Base-by-base conservation (phyloP, 2,329 filamentous ascomycete species). In the Nemania sp. region DNA sequence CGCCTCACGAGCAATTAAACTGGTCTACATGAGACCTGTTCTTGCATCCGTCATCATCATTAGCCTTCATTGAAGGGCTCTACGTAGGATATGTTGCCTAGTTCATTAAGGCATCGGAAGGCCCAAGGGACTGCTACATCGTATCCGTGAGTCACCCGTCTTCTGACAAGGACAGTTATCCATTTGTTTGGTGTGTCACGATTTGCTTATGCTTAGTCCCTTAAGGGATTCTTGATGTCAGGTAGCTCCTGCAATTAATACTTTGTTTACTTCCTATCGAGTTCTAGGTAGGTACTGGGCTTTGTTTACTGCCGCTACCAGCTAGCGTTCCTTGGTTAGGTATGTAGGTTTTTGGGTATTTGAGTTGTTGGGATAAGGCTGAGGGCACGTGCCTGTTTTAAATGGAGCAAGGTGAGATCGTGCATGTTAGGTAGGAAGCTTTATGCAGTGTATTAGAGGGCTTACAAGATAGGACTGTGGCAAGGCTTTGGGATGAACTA, bases 131-230 rank as follows among this genome's bases (percentile, higher is more conserved):
- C 32, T 8, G 11, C 38, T 8, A 35, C 38, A 35, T 18, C 7
- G 15, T 43, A n/a, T n/a, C 20, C 8, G 38, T 64, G 51, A 65
- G 66, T 68, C 56, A 65, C 52, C 11, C 22, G 52, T 11, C 35
- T 53, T 43, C 52, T 41, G 15, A 56, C 13, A 8, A 45, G 27
- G 49, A 22, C 29, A 64, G 41, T 41, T 49, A 20, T 55, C 10
- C 7, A 22, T 6, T 53, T 6, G n/a, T 15, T 13, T 24, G 18
- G n/a, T 6, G 54, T 38, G 15, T 27, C 8, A 55, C 38, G 13
- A 27, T n/a, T 35, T 56, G 8, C 49, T 29, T 35, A 26, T 52
- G 13, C 24, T 13, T 26, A 47, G 38, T 24, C 22, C 27, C 1
- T 51, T 5, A 51, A 45, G 8, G 26, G 43, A 51, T 24, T 49